A percentile compares a stretch with the other conserved stretches of the same genome.
These are phyloP conservation scores for Fusarium sp. DNA, from an alignment of 2,329 filamentous ascomycete species.

Conservation along the genomic window DNA sequence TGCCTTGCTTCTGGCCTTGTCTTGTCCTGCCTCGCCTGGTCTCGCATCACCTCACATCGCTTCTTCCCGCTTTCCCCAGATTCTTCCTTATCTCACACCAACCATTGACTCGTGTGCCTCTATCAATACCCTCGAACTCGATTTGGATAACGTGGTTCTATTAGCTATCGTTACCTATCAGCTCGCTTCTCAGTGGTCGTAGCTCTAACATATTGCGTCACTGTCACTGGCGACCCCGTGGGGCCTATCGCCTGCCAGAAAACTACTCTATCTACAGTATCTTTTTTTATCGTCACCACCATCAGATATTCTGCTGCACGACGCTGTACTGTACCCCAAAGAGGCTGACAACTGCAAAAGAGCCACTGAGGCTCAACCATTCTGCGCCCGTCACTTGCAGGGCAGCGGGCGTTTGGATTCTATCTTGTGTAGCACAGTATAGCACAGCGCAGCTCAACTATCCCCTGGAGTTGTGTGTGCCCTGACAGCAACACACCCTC, in stretches of 20 bases:
- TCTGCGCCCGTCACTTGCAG: conserved; percentile 44
- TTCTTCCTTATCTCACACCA: conserved; percentile 47
- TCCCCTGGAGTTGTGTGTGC: conserved; percentile 22
- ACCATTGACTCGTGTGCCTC: conserved; percentile 39
- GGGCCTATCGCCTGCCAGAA: conserved; percentile 37
- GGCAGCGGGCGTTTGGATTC: conserved; percentile 45
- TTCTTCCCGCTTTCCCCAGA: conserved; percentile 46
- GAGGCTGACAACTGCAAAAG: conserved; percentile 29
- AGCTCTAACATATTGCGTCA: conserved; percentile 48
- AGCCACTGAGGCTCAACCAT: conserved; percentile 44
- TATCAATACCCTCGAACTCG: conserved; percentile 28
- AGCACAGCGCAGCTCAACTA: conserved; percentile 8
- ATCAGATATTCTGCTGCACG: conserved; percentile 23
- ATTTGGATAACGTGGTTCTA: conserved; percentile 49
- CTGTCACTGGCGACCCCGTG: conserved; percentile 39
- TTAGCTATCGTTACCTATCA: conserved; percentile 44
- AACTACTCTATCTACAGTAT: conserved; percentile 16
- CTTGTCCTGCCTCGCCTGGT: conserved; percentile 28
- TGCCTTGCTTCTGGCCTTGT: conserved; percentile 18
- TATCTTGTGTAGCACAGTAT: conserved; percentile 29
- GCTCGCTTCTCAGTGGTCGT: conserved; percentile 45
- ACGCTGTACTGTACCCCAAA: conserved; percentile 22
- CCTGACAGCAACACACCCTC: conserved; percentile 37
- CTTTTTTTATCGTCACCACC: conserved; percentile 30
- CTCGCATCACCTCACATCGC: conserved; percentile 27